These are phyloP conservation scores for Colletotrichum falcatum DNA, from an alignment of 2,329 filamentous ascomycete genomes.

Conservation along the genomic window DNA sequence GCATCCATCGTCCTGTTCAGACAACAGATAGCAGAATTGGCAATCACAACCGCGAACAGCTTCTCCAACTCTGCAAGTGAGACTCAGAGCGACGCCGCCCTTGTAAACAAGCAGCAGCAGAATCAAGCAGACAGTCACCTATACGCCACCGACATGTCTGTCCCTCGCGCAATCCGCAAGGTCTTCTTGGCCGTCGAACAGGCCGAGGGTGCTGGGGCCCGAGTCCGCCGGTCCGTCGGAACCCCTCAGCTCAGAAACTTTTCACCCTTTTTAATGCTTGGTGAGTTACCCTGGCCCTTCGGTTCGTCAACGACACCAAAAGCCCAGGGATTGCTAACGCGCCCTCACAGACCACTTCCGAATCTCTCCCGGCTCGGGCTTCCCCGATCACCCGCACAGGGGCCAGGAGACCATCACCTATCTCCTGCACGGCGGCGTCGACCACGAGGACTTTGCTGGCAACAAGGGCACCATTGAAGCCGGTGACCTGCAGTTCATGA, in stretches of 20 bases:
- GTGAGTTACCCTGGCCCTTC: slow-evolving; percentile 89
- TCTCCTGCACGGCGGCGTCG: slow-evolving; percentile 84
- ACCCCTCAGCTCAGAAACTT: slow-evolving; percentile 87
- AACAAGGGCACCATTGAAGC: slow-evolving; percentile 84
- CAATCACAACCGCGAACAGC: slow-evolving; percentile 24
- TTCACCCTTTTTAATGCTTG: slow-evolving; percentile 94
- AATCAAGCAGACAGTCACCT: slow-evolving; percentile 43
- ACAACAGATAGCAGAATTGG: slow-evolving; percentile 43
- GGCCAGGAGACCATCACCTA: slow-evolving; percentile 93
- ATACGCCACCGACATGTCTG: slow-evolving; percentile 67
- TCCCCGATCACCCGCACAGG: slow-evolving; percentile 87
- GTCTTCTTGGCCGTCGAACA: slow-evolving; percentile 88
- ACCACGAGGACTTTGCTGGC: slow-evolving; percentile 93
- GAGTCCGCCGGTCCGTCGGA: slow-evolving; percentile 88
- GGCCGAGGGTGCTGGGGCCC: slow-evolving; percentile 87
- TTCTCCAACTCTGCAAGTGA: slow-evolving; percentile 38
- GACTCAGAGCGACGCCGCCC: neutral
- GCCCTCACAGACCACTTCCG: slow-evolving; percentile 85
- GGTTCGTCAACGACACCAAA: slow-evolving; percentile 90
- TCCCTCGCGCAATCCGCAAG: slow-evolving; percentile 82
- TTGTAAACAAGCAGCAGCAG: slow-evolving; percentile 28
- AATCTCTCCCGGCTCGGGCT: slow-evolving; percentile 83
- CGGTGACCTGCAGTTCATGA: slow-evolving; percentile 99
- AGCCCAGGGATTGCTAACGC: slow-evolving; percentile 88
- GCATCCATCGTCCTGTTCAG: slow-evolving; percentile 47